A percentile compares a stretch with the other conserved stretches of the same genome.
These are phyloP conservation scores for Neofusicoccum sp. DNA, from an alignment of 2,329 filamentous ascomycete species.

Conservation along the genomic window DNA sequence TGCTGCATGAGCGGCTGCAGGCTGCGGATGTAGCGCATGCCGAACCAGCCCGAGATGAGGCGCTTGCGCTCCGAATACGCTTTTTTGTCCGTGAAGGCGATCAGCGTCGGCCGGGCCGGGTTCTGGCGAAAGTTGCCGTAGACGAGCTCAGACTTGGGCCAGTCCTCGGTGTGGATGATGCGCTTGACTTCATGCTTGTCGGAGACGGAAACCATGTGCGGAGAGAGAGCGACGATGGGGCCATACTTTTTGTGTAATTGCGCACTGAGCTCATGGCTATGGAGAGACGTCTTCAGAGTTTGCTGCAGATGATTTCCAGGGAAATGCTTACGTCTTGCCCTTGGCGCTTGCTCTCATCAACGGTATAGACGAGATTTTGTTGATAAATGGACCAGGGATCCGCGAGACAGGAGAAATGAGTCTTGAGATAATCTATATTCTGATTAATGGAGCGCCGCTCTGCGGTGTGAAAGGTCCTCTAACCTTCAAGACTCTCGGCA, in stretches of 20 bases:
- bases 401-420: neutral
- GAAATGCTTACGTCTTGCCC: neutral
- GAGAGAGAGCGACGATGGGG: neutral
- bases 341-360: neutral
- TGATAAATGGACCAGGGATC: neutral
- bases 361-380: neutral
- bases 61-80: neutral
- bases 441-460: no score
- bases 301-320: no score
- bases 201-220: neutral
- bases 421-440: no score
- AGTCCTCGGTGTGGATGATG: neutral
- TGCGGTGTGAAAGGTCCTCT: no score
- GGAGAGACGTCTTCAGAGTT: neutral
- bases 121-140: slow-evolving; percentile 5
- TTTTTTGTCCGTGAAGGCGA: slow-evolving; percentile 9
- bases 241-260: neutral
- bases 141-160: neutral
- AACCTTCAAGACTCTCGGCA: no score
- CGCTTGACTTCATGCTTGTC: slow-evolving; percentile 1
- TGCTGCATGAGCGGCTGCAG: neutral
- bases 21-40: neutral
- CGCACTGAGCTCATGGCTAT: neutral
- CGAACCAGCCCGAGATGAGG: neutral
- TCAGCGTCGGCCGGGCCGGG: neutral